Percentiles rank a stretch among this genome's conserved stretches.
These are phyloP conservation scores for Cicer chorassanicum DNA, from an alignment of 306 rosid genomes.

Conservation along the genomic window DNA sequence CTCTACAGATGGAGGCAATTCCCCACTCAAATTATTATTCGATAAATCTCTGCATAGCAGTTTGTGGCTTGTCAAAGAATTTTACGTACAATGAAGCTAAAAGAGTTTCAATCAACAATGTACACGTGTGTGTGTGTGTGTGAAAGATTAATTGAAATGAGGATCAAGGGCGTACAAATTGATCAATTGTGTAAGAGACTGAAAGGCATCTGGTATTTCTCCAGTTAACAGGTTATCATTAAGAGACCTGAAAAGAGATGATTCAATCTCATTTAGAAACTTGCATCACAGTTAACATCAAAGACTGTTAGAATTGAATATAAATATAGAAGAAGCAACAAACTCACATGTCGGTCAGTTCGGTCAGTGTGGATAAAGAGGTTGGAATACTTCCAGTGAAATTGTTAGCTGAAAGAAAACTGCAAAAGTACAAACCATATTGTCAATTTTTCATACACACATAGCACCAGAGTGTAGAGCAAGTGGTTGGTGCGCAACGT, in stretches of 20 bases:
- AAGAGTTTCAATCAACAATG: constrained; percentile 31
- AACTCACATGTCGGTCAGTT: constrained; percentile 71
- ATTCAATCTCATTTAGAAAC: constrained; percentile 42
- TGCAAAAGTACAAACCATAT: constrained; percentile 58
- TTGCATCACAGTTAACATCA: constrained; percentile 31
- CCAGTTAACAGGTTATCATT: constrained; percentile 75
- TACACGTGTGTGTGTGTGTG: not conserved
- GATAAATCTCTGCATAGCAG: constrained; percentile 79
- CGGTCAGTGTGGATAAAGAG: constrained; percentile 66
- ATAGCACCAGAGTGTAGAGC: no score
- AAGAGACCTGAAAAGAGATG: constrained; percentile 76
- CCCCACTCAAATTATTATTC: constrained; percentile 79
- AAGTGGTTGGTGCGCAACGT: no score
- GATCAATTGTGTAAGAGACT: constrained; percentile 58
- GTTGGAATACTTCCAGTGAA: constrained; percentile 80
- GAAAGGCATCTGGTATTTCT: constrained; percentile 80
- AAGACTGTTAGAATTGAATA: constrained; percentile 14
- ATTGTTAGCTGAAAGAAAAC: constrained; percentile 91
- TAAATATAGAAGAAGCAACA: constrained; percentile 10
- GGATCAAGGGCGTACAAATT: constrained; percentile 67
- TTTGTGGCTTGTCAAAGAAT: constrained; percentile 38
- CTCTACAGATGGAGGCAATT: constrained; percentile 73
- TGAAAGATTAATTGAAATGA: not conserved
- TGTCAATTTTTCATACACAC: constrained; percentile 39
- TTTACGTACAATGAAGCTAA: constrained; percentile 18